Percentiles rank a stretch among this genome's conserved stretches.
Evolutionary conservation across 495 filamentous ascomycete species (phyloP).

Genomic region (Daldinia vernicosa): DNA sequence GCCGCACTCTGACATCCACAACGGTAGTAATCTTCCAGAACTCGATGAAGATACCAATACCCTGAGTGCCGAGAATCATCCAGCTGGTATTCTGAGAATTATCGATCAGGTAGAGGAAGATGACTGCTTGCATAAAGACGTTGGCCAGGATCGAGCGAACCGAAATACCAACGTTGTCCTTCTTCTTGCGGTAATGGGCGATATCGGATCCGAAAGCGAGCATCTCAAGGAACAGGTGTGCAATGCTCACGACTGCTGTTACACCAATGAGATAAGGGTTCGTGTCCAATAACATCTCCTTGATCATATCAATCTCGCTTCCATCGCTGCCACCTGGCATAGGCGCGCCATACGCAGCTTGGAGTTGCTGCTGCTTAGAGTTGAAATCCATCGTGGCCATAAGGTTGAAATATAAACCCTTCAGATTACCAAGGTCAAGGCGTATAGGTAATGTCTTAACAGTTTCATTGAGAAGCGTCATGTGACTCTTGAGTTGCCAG

Average conservation of each 20-base stretch:
- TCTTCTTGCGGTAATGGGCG: constrained; percentile 98
- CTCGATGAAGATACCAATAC: constrained; percentile 91
- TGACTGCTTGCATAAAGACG: constrained; percentile 95
- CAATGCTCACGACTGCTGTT: constrained; percentile 82
- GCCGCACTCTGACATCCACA: constrained; percentile 86
- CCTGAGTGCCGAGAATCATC: constrained; percentile 97
- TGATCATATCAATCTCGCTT: constrained; percentile 92
- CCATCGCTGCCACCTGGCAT: constrained; percentile 66
- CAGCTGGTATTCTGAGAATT: constrained; percentile 97
- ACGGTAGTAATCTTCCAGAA: constrained; percentile 99
- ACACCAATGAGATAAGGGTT: constrained; percentile 90
- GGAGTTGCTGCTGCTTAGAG: constrained; percentile 78
- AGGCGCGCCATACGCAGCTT: constrained; percentile 69
- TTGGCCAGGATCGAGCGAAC: constrained; percentile 96
- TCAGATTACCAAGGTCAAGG: constrained; percentile 81
- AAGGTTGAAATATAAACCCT: constrained; percentile 90
- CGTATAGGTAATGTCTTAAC: constrained; percentile 83
- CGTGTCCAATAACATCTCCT: constrained; percentile 90
- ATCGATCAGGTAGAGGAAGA: constrained; percentile 98
- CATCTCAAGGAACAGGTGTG: constrained; percentile 95
- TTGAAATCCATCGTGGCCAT: constrained; percentile 86
- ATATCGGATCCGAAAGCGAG: constrained; percentile 98
- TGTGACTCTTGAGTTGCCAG: constrained; percentile 92
- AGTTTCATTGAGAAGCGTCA: constrained; percentile 92
- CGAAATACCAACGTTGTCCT: constrained; percentile 95